Evolutionary conservation across 257 asterid genomes (phyloP).

Genomic region (Linderniella brevidens): DNA sequence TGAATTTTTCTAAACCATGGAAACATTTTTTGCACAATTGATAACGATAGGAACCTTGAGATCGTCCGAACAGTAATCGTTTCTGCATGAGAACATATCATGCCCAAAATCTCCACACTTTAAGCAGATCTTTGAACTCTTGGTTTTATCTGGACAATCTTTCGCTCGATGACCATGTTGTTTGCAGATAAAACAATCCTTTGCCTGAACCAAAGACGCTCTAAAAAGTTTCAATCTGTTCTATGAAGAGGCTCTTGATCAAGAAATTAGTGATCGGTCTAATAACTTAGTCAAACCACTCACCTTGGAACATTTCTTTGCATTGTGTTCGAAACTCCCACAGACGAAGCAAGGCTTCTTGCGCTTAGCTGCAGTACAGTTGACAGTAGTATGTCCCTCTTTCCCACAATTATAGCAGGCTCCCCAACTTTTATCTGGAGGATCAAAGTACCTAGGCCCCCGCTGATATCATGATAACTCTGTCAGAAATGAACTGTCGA

Average conservation of each 20-base stretch:
- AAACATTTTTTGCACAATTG: constrained; percentile 7
- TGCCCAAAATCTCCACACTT: constrained; percentile 85
- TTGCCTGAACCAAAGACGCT: constrained; percentile 31
- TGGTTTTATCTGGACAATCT: constrained; percentile 62
- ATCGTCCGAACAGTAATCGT: constrained; percentile 52
- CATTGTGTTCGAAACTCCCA: constrained; percentile 78
- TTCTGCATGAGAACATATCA: constrained; percentile 68
- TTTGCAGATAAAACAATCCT: constrained; percentile 77
- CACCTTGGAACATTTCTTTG: constrained; percentile 70
- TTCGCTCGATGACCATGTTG: constrained; percentile 85
- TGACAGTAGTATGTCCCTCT: constrained; percentile 67
- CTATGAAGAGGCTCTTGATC: background rate
- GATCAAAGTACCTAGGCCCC: constrained; percentile 97
- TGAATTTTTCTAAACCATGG: constrained; percentile 2
- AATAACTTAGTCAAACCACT: constrained; percentile 9
- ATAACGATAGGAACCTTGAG: constrained; percentile 36
- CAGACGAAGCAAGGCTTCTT: constrained; percentile 93
- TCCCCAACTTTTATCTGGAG: constrained; percentile 86
- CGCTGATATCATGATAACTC: constrained; percentile 49
- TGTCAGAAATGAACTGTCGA: constrained; percentile 9
- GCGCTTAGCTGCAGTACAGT: constrained; percentile 74
- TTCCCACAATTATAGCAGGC: constrained; percentile 95
- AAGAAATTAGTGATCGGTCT: background rate
- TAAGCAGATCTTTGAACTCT: constrained; percentile 43
- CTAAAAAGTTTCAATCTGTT: background rate